These are phyloP conservation scores for Incumbomyces delicatus DNA, from an alignment of 2,329 filamentous ascomycete genomes.

Conservation along the genomic window DNA sequence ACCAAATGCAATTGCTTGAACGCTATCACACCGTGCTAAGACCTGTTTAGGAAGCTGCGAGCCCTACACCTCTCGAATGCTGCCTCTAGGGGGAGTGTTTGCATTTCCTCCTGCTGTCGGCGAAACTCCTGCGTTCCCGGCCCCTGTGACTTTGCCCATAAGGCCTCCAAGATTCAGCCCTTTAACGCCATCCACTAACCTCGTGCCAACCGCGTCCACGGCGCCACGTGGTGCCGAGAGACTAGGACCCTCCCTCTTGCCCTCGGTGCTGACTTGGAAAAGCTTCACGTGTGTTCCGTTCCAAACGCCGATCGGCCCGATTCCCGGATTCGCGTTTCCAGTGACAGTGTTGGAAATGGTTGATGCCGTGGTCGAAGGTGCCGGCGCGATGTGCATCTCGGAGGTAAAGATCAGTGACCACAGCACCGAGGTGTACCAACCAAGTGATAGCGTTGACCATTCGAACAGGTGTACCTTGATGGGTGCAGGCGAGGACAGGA, in stretches of 20 bases:
- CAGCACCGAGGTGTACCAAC: slow-evolving; percentile 90
- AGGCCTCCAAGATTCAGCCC: slow-evolving; percentile 61
- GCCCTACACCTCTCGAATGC: slow-evolving; percentile 5
- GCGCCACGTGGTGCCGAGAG: slow-evolving; percentile 78
- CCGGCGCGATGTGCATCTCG: slow-evolving; percentile 62
- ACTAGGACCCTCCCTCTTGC: slow-evolving; percentile 66
- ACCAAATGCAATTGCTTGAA: neutral
- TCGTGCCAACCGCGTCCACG: slow-evolving; percentile 85
- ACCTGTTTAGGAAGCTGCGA: no score
- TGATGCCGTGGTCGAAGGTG: slow-evolving; percentile 16
- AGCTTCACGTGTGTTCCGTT: slow-evolving; percentile 80
- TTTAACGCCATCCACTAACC: slow-evolving; percentile 77
- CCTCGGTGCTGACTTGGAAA: slow-evolving; percentile 74
- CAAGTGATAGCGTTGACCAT: slow-evolving; percentile 81
- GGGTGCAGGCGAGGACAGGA: slow-evolving; percentile 59
- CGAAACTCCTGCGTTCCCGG: neutral
- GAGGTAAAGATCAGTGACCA: slow-evolving; percentile 89
- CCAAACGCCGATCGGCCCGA: slow-evolving; percentile 86
- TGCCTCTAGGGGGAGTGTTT: neutral
- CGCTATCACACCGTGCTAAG: neutral
- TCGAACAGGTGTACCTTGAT: slow-evolving; percentile 81
- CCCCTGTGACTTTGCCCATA: slow-evolving; percentile 14
- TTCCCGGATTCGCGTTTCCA: slow-evolving; percentile 38
- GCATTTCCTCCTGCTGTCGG: neutral
- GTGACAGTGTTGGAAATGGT: slow-evolving; percentile 15